These are phyloP conservation scores for Lipomyces chichibuensis DNA, from an alignment of 805 yeast genomes.

Conservation along the genomic window DNA sequence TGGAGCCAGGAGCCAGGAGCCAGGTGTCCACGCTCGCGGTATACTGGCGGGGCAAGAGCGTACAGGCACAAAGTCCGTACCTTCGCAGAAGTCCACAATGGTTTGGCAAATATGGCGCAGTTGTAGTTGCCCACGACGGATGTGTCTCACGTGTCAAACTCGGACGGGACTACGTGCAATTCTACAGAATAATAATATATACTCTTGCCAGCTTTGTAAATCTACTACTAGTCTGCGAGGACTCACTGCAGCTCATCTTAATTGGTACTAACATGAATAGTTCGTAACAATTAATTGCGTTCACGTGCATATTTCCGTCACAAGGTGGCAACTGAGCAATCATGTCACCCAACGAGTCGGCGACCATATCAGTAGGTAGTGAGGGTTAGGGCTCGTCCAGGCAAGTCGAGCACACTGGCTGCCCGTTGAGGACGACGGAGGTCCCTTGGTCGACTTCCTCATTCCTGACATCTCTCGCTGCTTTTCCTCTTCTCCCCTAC, in stretches of 20 bases:
- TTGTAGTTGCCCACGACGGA: background rate
- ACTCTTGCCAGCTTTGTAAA: too few species aligned
- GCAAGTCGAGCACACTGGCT: background rate
- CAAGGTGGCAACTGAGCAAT: background rate
- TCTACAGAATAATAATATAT: too few species aligned
- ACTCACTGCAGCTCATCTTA: too few species aligned
- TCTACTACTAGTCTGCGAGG: too few species aligned
- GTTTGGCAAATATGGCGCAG: background rate
- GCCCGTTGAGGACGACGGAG: background rate
- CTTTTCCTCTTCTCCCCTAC: background rate
- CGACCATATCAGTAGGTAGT: background rate
- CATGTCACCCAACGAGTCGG: background rate
- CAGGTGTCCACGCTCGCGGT: background rate
- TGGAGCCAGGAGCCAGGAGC: too few species aligned
- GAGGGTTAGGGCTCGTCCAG: background rate
- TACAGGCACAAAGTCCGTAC: background rate
- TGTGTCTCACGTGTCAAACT: too few species aligned
- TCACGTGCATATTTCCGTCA: too few species aligned
- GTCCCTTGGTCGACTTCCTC: background rate
- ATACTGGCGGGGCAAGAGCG: background rate
- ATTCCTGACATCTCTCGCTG: background rate
- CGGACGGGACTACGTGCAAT: too few species aligned
- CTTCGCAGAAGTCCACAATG: background rate
- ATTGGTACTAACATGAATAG: too few species aligned
- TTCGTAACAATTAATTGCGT: too few species aligned